Percentiles rank a stretch among this genome's conserved stretches.
These are phyloP conservation scores for Capsella bursapastoris DNA, from an alignment of 345 rosid species.

Conservation along the genomic window DNA sequence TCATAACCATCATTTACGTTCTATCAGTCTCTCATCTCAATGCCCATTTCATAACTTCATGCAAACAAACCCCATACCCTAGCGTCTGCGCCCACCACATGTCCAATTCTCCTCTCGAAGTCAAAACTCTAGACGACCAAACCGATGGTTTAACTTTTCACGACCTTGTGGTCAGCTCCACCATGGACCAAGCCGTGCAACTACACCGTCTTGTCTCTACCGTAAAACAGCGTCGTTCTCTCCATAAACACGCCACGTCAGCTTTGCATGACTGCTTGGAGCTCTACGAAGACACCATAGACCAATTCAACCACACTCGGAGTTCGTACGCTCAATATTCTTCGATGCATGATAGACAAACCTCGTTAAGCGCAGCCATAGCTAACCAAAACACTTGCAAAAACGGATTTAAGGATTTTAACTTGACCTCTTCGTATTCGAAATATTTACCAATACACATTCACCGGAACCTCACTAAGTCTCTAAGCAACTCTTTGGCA, in stretches of 20 bases:
- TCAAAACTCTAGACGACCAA: slow-evolving; percentile 37
- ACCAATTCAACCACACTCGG: slow-evolving; percentile 59
- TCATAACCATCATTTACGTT: slow-evolving; percentile 26
- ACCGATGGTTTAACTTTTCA: slow-evolving; percentile 47
- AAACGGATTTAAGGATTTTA: slow-evolving; percentile 73
- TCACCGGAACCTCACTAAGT: slow-evolving; percentile 60
- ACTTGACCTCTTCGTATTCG: slow-evolving; percentile 47
- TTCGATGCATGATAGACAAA: slow-evolving; percentile 54
- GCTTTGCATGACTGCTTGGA: slow-evolving; percentile 77
- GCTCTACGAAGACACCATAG: slow-evolving; percentile 61
- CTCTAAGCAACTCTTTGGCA: slow-evolving; percentile 78
- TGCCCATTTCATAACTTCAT: slow-evolving; percentile 50
- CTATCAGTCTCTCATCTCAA: slow-evolving; percentile 37
- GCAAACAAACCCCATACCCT: slow-evolving; percentile 66
- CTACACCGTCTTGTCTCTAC: slow-evolving; percentile 55
- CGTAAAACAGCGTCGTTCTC: slow-evolving; percentile 48
- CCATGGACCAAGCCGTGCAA: slow-evolving; percentile 57
- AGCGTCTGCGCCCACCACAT: slow-evolving; percentile 54
- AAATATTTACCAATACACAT: slow-evolving; percentile 44
- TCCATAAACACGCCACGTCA: slow-evolving; percentile 49
- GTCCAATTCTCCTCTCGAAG: slow-evolving; percentile 34
- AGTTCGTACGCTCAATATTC: slow-evolving; percentile 36
- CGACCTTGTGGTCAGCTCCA: slow-evolving; percentile 52
- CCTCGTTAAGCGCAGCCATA: slow-evolving; percentile 76
- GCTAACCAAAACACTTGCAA: slow-evolving; percentile 76